Evolutionary conservation across 2,329 filamentous ascomycete genomes (phyloP), one percentile per base, ranked within the genome.

Genomic region (Triangularia verruculosa): DNA sequence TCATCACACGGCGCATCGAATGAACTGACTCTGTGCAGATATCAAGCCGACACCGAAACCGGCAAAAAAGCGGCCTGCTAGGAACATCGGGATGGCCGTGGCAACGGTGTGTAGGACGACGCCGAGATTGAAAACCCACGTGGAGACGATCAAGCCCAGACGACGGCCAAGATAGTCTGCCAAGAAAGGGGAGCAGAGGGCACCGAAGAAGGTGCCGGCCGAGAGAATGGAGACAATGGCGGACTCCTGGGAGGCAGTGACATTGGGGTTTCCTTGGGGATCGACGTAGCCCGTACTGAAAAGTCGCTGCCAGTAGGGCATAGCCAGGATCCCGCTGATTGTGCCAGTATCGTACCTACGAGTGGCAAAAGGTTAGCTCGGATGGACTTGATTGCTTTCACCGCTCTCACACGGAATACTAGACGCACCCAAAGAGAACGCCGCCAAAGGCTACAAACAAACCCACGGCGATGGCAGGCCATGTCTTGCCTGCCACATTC

Each of bases 171-270:
- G 81, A 61, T 74, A 77, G 70, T 92, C 89, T 24, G 85, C 86
- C 43, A 91, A 70, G 59, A 86, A 80, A 12, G 86, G 84, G 0
- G 85, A 86, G 9, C 73, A 75, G 20, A 93, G 81, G 13, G 89
- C 85, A 47, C 90, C 90, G 68, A 92, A 88, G 77, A 93, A 93
- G 30, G 89, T 92, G 63, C 90, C 90, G 30, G 87, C 88, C 0
- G 89, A 92, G n/a, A 93, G 82, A 68, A 92, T 92, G 7, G 89
- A 91, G 34, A 91, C 89, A 64, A 90, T 86, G 51, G 86, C 79
- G 0, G 88, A 89, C 53, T 85, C 80, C 67, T 86, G 80, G 1
- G 79, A 77, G 0, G 88, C 78, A 1, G 80, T 80, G 28, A 88
- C 74, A 66, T 81, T 77, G 4, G 72, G 76, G 6, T 79, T 69